Evolutionary conservation across 306 rosid genomes (phyloP), one percentile per base, ranked within the genome.

Genomic region (Castanea mollissima): DNA sequence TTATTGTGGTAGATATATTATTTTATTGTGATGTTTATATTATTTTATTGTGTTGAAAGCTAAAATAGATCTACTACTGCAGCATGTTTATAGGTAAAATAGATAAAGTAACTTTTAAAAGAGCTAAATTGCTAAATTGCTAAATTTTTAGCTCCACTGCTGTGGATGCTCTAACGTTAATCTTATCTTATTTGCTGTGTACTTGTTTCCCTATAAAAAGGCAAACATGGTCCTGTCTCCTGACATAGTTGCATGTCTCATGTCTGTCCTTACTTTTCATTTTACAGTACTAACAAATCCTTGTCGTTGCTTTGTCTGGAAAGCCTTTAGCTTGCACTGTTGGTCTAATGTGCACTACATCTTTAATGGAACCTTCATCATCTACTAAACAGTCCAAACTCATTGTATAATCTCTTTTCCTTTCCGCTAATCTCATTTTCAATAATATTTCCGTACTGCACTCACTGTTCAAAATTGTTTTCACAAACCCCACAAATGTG

Each of bases 361-460:
- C 87, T 87, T 81, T 55, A 86, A 55, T 70, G 64, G 70, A 80
- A 79, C 74, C 83, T 86, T 91, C 88, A 78, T 64, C 86, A 63
- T 69, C 86, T 90, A 81, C 87, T 78, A 75, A 83, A 74, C 77
- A 68, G 73, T 57, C 69, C 55, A 44, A 76, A 74, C 77, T 74
- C 58, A 80, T n/a, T 27, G 77, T 80, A 64, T 59, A 57, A 49
- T 74, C 58, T 58, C 49, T 65, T 65, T 29, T 18, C 18, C 54
- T 29, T 78, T 34, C 74, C 65, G 20, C 68, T 59, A 74, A 54
- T 67, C 76, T 64, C 79, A 75, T 64, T 71, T 21, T 72, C 74
- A 51, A 27, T 55, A 44, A 19, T 52, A 5, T 58, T 77, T 29
- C 64, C n/a, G 41, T 15, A 64, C 78, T 76, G 74, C 78, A 49